These are phyloP conservation scores for Dioscorea dumetorum DNA, from an alignment of 106 monocot genomes.

Conservation along the genomic window DNA sequence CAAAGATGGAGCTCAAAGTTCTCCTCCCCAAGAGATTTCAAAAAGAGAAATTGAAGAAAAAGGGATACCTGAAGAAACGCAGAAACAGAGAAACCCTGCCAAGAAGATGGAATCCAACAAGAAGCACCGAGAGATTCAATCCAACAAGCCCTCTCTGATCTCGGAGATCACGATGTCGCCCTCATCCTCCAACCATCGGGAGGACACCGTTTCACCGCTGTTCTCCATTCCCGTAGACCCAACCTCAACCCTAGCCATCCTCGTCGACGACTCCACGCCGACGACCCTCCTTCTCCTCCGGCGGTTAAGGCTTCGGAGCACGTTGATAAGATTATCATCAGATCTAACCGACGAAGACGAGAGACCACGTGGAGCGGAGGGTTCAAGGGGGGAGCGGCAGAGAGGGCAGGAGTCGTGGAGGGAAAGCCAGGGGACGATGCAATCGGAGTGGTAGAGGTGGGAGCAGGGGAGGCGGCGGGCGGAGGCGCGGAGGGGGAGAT, in stretches of 20 bases:
- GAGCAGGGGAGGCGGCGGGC: slow-evolving; percentile 20
- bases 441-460: slow-evolving; percentile 32
- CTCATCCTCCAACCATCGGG: neutral
- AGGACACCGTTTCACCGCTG: neutral
- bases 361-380: too few relatives aligned
- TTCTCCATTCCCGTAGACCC: neutral
- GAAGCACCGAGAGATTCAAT: neutral
- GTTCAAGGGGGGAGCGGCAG: slow-evolving; percentile 22
- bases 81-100: too few relatives aligned
- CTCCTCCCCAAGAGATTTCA: too few relatives aligned
- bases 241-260: neutral
- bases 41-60: too few relatives aligned
- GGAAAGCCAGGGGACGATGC: slow-evolving; percentile 35
- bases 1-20: too few relatives aligned
- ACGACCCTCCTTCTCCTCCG: neutral
- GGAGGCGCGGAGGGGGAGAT: slow-evolving; percentile 8
- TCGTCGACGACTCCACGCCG: neutral
- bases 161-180: neutral
- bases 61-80: too few relatives aligned
- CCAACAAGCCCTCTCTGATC: neutral
- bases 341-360: too few relatives aligned
- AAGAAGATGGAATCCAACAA: too few relatives aligned
- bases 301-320: neutral
- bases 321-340: neutral
- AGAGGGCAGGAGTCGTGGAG: slow-evolving; percentile 28